A percentile compares a stretch with the other conserved stretches of the same genome.
Conservation (phyloP, 805 yeast genomes). For the Yarrowia divulgata region DNA sequence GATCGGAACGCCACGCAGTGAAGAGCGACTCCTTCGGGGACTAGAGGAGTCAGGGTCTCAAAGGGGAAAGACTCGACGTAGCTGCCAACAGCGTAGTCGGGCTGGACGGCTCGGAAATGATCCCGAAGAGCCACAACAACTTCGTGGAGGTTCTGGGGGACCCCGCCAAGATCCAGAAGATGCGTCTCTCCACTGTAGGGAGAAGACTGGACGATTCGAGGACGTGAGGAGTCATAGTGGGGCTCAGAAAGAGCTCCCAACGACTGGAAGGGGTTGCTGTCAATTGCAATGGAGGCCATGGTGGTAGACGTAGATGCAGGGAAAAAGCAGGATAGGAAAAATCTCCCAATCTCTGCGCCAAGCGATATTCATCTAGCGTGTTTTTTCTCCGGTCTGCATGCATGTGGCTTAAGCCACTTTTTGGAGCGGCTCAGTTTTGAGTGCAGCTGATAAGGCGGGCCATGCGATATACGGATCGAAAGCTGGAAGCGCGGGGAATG, state of each 20-base stretch:
- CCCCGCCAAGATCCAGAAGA: conserved; percentile 10
- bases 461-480: not conserved
- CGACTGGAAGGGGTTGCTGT: conserved; percentile 22
- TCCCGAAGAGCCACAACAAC: conserved; percentile 6
- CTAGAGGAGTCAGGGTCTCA: conserved; percentile 4
- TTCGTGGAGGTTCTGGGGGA: conserved; percentile 16
- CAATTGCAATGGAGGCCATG: conserved; percentile 24
- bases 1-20: conserved; percentile 51
- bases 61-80: conserved; percentile 20
- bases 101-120: conserved; percentile 2
- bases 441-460: not conserved
- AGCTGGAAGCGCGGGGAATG: not conserved
- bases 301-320: not conserved
- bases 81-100: conserved; percentile 7
- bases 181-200: conserved; percentile 9
- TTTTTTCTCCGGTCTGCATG: not conserved
- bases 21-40: conserved; percentile 7
- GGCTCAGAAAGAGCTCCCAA: conserved; percentile 2
- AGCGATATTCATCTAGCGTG: not conserved
- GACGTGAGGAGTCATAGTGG: not conserved
- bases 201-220: conserved; percentile 18
- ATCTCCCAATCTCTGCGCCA: not conserved
- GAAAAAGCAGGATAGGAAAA: not conserved
- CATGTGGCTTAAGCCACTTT: conserved; percentile 33
- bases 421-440: not conserved